These are phyloP conservation scores for Psilocybe mexicana DNA, from an alignment of 1,284 basidiomycete genomes.

Conservation along the genomic window DNA sequence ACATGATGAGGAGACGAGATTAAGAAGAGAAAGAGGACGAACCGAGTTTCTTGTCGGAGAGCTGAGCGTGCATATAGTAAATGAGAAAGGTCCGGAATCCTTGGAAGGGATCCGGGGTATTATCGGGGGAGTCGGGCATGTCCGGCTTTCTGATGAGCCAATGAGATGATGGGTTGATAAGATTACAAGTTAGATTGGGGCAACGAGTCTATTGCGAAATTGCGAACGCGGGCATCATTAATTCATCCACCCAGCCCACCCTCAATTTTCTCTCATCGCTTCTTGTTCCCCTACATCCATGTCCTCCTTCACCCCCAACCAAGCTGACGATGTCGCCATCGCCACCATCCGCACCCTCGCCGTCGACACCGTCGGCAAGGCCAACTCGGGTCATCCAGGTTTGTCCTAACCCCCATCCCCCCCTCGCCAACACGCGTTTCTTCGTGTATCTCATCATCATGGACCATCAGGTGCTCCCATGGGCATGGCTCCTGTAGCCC, in stretches of 20 bases:
- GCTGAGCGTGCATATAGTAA: constrained; percentile 65
- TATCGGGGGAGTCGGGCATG: constrained; percentile 4
- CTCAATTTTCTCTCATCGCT: constrained; percentile 15
- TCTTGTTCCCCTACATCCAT: constrained; percentile 35
- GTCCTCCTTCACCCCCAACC: constrained; percentile 39
- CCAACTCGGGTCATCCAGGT: constrained; percentile 94
- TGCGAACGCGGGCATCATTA: too few species aligned
- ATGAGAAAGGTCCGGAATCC: not conserved
- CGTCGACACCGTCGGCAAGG: constrained; percentile 73
- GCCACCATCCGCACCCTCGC: constrained; percentile 73
- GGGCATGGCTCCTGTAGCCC: constrained; percentile 90
- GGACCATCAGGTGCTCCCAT: constrained; percentile 74
- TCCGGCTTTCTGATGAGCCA: constrained; percentile 19
- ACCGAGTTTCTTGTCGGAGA: constrained; percentile 72
- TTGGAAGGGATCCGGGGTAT: too few species aligned
- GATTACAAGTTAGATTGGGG: constrained; percentile 6
- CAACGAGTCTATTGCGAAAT: not conserved
- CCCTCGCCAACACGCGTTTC: constrained; percentile 18
- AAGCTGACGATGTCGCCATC: constrained; percentile 59
- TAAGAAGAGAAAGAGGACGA: constrained; percentile 19
- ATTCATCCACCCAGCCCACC: not conserved
- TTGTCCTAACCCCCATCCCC: not conserved
- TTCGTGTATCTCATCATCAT: constrained; percentile 8
- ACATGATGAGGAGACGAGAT: not conserved
- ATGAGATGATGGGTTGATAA: constrained; percentile 21